Percentiles rank a stretch among this genome's conserved stretches.
phyloP scores from a whole-genome alignment of 306 rosid genomes.

The Prunus mume region DNA sequence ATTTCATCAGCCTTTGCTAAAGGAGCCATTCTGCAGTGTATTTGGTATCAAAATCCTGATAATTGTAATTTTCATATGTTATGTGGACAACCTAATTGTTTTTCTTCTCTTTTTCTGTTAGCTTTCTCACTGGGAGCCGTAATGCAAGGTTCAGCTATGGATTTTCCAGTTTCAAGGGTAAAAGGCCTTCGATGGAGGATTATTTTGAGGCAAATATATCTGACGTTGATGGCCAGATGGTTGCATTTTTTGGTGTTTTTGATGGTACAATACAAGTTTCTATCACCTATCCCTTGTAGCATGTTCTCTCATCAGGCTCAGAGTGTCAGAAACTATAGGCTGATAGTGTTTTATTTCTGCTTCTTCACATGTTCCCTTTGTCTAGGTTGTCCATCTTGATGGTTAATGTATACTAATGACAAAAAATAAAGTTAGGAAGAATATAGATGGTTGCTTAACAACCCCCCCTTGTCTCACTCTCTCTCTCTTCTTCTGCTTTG shows the following conservation, averaged over 20 bases:
- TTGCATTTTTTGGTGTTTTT: slow-evolving; percentile 88
- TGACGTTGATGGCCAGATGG: slow-evolving; percentile 82
- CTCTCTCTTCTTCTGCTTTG: not conserved
- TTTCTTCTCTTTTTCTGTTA: slow-evolving; percentile 12
- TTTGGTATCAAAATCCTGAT: not conserved
- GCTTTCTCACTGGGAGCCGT: slow-evolving; percentile 59
- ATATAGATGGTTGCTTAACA: slow-evolving; percentile 9
- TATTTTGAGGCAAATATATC: slow-evolving; percentile 71
- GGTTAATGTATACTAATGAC: not conserved
- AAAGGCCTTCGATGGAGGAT: slow-evolving; percentile 93
- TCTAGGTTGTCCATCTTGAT: not conserved
- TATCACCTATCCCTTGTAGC: slow-evolving; percentile 10
- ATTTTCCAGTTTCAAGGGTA: slow-evolving; percentile 88
- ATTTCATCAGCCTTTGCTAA: not conserved
- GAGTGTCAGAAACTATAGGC: not conserved
- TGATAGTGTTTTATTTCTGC: slow-evolving; percentile 5
- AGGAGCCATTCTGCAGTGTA: not conserved
- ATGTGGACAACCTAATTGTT: not conserved
- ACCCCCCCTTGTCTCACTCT: not conserved
- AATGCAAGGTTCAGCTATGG: slow-evolving; percentile 82
- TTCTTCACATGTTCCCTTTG: slow-evolving; percentile 2
- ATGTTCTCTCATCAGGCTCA: not conserved
- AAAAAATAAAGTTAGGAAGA: not conserved
- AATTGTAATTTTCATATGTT: not conserved
- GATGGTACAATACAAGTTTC: slow-evolving; percentile 56